phyloP scores from a whole-genome alignment of 805 yeast species.

The Candida chilensis region DNA sequence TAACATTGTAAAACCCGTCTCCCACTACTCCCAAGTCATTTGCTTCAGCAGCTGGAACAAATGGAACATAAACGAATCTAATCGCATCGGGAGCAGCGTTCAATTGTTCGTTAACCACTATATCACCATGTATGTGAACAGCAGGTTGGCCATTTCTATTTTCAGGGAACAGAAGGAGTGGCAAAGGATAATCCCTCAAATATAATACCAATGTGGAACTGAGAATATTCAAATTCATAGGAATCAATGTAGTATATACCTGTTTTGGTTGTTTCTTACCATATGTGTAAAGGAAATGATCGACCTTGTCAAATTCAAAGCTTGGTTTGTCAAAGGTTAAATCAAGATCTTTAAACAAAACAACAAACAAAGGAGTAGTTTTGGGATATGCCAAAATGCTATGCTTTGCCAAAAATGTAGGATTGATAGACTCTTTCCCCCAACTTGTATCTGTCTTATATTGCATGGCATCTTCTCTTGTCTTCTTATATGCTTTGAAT shows the following conservation, averaged over 20 bases:
- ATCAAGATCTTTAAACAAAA: constrained; percentile 38
- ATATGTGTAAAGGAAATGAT: constrained; percentile 23
- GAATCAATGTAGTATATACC: constrained; percentile 45
- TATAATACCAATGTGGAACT: constrained; percentile 33
- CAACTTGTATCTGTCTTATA: constrained; percentile 25
- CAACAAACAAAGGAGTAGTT: constrained; percentile 44
- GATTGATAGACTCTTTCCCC: constrained; percentile 25
- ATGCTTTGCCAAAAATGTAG: constrained; percentile 24
- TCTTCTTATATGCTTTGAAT: constrained; percentile 36
- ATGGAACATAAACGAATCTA: constrained; percentile 45
- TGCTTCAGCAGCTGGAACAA: constrained; percentile 40
- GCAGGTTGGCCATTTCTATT: constrained; percentile 14
- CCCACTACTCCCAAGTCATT: constrained; percentile 11
- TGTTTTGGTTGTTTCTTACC: constrained; percentile 48
- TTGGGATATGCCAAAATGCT: constrained; percentile 35
- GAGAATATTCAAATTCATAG: constrained; percentile 34
- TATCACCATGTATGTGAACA: constrained; percentile 28
- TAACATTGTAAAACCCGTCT: constrained; percentile 48
- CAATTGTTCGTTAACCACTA: constrained; percentile 52
- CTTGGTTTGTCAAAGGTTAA: constrained; percentile 40
- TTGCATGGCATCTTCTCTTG: constrained; percentile 26
- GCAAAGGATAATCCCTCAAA: constrained; percentile 48
- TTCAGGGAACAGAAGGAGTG: constrained; percentile 41
- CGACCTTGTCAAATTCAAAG: constrained; percentile 16
- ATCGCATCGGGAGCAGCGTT: constrained; percentile 29